These are phyloP conservation scores for Monosporascus sp. DNA, from an alignment of 2,329 filamentous ascomycete species.

Conservation along the genomic window DNA sequence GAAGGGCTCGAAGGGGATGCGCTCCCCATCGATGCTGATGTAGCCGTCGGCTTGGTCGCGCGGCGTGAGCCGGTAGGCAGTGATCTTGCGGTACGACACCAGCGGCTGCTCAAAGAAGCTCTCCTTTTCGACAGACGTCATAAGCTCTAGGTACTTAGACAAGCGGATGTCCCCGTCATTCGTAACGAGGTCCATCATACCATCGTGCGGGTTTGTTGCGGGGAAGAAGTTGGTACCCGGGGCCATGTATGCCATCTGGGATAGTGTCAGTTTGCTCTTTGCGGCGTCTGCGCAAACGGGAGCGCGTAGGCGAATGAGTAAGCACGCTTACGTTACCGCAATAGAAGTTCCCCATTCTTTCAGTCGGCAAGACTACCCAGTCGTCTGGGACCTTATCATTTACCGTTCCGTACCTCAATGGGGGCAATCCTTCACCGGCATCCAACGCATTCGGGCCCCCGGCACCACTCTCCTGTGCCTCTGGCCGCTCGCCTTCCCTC, in stretches of 20 bases:
- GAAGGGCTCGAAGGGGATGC: slow-evolving; percentile 79
- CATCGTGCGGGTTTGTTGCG: slow-evolving; percentile 75
- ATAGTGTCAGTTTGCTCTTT: slow-evolving; percentile 7
- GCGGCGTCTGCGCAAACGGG: background rate
- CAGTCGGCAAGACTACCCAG: slow-evolving; percentile 69
- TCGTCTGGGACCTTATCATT: slow-evolving; percentile 69
- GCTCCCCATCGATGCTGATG: slow-evolving; percentile 92
- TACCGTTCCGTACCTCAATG: slow-evolving; percentile 73
- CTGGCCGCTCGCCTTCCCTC: slow-evolving; percentile 21
- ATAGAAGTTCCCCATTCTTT: slow-evolving; percentile 88
- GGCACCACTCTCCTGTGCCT: slow-evolving; percentile 3
- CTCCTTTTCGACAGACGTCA: slow-evolving; percentile 66
- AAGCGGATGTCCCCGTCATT: slow-evolving; percentile 72
- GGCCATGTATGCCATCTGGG: slow-evolving; percentile 83
- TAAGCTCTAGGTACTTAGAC: slow-evolving; percentile 59
- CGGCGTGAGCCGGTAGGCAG: slow-evolving; percentile 81
- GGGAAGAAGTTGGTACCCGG: slow-evolving; percentile 84
- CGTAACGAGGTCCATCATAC: slow-evolving; percentile 77
- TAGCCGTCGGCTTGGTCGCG: slow-evolving; percentile 67
- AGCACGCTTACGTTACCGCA: slow-evolving; percentile 67
- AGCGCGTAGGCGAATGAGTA: background rate
- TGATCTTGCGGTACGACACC: slow-evolving; percentile 77
- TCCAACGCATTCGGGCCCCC: slow-evolving; percentile 14
- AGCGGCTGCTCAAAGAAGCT: slow-evolving; percentile 74
- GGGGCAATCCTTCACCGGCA: slow-evolving; percentile 57